phyloP scores from a whole-genome alignment of 2,329 filamentous ascomycete genomes.

The Truncatella angustata region DNA sequence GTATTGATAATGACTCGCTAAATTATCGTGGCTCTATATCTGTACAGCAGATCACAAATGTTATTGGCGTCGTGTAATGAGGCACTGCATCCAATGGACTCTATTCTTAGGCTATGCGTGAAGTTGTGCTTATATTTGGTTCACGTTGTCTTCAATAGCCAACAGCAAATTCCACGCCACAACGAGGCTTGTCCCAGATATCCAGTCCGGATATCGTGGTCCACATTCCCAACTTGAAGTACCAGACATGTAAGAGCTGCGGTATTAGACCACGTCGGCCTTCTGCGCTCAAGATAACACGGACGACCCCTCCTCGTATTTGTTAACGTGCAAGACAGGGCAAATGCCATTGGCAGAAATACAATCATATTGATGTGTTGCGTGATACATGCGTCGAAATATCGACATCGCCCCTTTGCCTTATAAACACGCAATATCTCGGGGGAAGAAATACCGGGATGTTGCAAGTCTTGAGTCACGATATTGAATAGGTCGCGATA shows the following conservation, averaged over 20 bases:
- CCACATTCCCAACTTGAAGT: neutral
- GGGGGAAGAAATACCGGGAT: neutral
- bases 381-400: slow-evolving; percentile 1
- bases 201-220: slow-evolving; percentile 1
- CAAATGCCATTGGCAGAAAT: neutral
- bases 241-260: too few relatives aligned
- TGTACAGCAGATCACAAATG: neutral
- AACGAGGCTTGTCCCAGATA: slow-evolving; percentile 5
- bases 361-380: neutral
- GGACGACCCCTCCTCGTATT: neutral
- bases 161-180: neutral
- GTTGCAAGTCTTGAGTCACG: neutral
- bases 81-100: slow-evolving; percentile 13
- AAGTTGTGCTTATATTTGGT: slow-evolving; percentile 8
- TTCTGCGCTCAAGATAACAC: neutral
- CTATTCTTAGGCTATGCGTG: slow-evolving; percentile 14
- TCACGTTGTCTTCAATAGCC: slow-evolving; percentile 9
- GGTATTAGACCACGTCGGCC: neutral
- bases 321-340: neutral
- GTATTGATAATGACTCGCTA: neutral
- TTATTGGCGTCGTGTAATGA: slow-evolving; percentile 10
- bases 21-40: neutral
- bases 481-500: neutral
- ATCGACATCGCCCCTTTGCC: neutral
- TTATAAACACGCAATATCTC: neutral